Conservation (phyloP, 78 protist genomes). For the Monosiga brevicollis region DNA sequence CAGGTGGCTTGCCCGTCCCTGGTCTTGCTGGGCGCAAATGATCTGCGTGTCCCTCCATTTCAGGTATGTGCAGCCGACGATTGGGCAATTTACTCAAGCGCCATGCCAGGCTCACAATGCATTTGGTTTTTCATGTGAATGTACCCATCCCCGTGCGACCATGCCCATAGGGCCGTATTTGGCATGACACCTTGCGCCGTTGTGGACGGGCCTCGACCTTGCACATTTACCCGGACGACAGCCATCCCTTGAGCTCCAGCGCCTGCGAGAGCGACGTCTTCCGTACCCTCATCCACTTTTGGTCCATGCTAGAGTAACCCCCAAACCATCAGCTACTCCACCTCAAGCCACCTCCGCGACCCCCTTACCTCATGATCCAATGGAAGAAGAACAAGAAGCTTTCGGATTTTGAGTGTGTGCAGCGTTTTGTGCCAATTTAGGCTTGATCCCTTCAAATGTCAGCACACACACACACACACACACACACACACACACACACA, state of each 20-base stretch:
- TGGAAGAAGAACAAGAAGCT: background rate
- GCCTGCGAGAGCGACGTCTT: background rate
- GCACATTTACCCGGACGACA: background rate
- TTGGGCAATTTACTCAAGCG: too few species aligned
- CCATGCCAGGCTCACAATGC: too few species aligned
- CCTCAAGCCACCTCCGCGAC: background rate
- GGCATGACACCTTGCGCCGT: background rate
- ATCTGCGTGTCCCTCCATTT: background rate
- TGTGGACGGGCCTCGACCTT: background rate
- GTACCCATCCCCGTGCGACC: too few species aligned
- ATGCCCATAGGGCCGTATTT: background rate
- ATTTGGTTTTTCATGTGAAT: too few species aligned
- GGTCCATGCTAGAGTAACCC: too few species aligned
- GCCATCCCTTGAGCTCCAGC: background rate
- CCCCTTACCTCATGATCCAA: background rate
- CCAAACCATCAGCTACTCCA: background rate
- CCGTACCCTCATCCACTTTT: background rate
- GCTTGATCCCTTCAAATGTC: background rate
- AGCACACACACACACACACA: background rate
- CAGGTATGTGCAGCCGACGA: background rate
- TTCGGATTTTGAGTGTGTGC: background rate
- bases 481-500: conserved; percentile 7
- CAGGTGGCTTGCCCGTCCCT: background rate
- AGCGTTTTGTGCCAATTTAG: background rate
- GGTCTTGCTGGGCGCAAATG: background rate